Base-by-base conservation (phyloP, 257 asterid genomes). In the Salvia hispanica region DNA sequence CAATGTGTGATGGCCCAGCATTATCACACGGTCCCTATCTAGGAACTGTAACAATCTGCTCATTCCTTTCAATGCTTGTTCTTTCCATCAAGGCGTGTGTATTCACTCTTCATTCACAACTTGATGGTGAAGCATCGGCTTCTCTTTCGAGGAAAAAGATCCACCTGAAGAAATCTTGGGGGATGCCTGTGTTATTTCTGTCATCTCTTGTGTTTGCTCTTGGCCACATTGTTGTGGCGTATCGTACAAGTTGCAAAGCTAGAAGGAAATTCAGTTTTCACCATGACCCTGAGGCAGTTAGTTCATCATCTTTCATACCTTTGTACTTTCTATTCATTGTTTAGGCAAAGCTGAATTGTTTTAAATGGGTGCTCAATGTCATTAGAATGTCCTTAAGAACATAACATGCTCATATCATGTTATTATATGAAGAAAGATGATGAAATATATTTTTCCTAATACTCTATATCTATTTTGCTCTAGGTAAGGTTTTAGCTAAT, bases 121-220 rank as follows among this genome's bases (percentile, higher is more conserved):
- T 90, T 43, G 95, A 82, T 80, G 83, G 80, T 60, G 97, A 82
- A 79, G 88, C 86, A 62, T 82, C 95, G 48, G 58, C 79, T 66
- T 86, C 94, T 72, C 81, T 88, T 46, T 82, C 97, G 34, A 83
- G 88, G 84, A 89, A 80, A 79, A 88, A 85, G 89, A 88, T 93
- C 65, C 99, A 93, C 74, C 77, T 93, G 71, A 93, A 90, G 82
- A 93, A 81, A 86, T 93, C 99, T 9, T 93, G 97, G 99, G 99
- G 96, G 65, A 90, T 93, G 97, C 99, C 99, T 2, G 96, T 93
- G 55, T 84, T 93, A 72, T 93, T 93, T 80, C 86, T 93, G 45
- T 93, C 97, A 5, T 90, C 98, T 13, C 95, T 86, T 68, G 99
- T 84, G 70, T 86, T 93, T 86, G 96, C 97, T 76, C 94, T 93